Base-by-base conservation (phyloP, 768 basidiomycete species). In the Pleurotus djamor region DNA sequence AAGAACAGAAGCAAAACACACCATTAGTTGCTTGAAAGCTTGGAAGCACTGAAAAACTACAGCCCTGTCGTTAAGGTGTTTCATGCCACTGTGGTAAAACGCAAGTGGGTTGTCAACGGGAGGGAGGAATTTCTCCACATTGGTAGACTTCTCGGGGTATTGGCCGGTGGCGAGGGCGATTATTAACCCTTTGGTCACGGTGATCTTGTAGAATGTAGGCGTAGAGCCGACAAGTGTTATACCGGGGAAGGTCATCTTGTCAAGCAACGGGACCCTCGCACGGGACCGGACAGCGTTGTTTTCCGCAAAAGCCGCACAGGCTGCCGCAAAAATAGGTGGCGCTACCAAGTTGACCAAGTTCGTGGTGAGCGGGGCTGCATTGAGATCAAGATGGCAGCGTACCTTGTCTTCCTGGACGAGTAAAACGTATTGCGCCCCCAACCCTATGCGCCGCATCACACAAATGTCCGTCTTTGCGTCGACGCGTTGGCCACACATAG, bases 381-480 rank as follows among this genome's bases (percentile, higher is more conserved):
- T 10, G 38, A 41, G n/a, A 10, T 14, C 49, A 51, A 28, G 21
- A 8, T 51, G 33, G 49, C 21, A 51, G 33, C 28, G 28, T 9
- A 41, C 34, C 59, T 67, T 68, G 51, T 69, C 67, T 57, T 67
- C 66, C 49, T 68, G 66, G 28, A 68, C 61, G 14, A 68, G 60
- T 21, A 70, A 65, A 36, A 66, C 35, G 52, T 62, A 58, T n/a
- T 59, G 58, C 52, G 41, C 35, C 7, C n/a, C 16, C 33, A 7
- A 32, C 10, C 21, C 13, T 14, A 33, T 14, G 21, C 28, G 14
- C 59, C 71, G 67, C 12, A 70, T 44, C 41, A 78, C 60, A 58
- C 71, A 76, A 51, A 75, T 68, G 62, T 72, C 71, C 1, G 71
- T 59, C 52, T 66, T 66, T 16, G 68, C 67, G 43, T 65, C 51